Conservation (phyloP, 768 basidiomycete species). For the Tulasnella sp. region DNA sequence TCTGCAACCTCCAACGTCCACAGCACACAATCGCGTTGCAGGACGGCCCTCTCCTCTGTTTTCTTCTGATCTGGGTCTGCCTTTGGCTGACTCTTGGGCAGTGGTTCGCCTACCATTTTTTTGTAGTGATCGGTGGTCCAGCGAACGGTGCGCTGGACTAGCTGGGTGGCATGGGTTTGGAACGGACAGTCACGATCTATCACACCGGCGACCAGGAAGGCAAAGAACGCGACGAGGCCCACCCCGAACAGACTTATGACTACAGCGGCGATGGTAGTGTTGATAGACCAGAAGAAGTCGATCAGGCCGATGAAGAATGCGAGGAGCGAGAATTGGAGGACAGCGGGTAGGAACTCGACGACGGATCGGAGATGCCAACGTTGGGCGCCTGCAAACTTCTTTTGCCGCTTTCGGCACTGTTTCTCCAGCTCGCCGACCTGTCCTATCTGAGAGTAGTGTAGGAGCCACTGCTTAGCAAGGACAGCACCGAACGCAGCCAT, state of each 20-base stretch:
- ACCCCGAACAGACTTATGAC: background rate
- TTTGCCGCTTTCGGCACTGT: conserved; percentile 4
- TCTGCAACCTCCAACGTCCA: too few species aligned
- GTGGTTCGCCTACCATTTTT: too few species aligned
- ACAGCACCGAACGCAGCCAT: background rate
- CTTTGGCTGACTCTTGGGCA: too few species aligned
- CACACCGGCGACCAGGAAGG: background rate
- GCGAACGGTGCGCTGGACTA: background rate
- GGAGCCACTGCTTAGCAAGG: background rate
- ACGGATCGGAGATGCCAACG: background rate
- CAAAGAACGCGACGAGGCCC: background rate
- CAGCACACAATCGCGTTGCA: too few species aligned
- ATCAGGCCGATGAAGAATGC: background rate
- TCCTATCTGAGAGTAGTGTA: background rate
- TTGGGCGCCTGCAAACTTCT: background rate
- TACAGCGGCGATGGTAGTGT: background rate
- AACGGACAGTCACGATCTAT: background rate
- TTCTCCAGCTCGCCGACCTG: background rate
- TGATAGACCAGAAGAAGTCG: background rate
- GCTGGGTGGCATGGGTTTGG: background rate
- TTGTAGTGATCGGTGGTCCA: too few species aligned
- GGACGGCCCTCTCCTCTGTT: too few species aligned
- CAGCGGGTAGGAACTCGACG: background rate
- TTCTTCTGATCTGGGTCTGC: too few species aligned
- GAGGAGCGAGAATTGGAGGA: conserved; percentile 4